Percentiles rank a stretch among this genome's conserved stretches.
These are phyloP conservation scores for Pilasporangium apinafurcum DNA, from an alignment of 352 stramenopile species.

Conservation along the genomic window DNA sequence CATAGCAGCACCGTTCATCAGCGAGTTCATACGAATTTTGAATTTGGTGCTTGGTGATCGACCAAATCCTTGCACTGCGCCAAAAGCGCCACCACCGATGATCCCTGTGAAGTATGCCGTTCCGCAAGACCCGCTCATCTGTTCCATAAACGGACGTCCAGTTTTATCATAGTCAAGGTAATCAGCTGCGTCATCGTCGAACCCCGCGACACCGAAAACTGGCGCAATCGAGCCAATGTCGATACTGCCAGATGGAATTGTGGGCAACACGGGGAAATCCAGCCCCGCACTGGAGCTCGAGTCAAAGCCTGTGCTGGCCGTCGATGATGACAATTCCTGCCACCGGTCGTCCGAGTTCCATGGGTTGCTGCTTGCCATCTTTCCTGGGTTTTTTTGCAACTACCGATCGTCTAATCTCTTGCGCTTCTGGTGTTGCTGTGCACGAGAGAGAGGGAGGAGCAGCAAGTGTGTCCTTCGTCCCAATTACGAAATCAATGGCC, in stretches of 20 bases:
- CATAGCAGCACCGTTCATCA: slow-evolving; percentile 81
- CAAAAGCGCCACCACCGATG: slow-evolving; percentile 63
- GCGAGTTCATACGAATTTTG: slow-evolving; percentile 84
- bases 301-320: slow-evolving; percentile 24
- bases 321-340: slow-evolving; percentile 52
- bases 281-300: slow-evolving; percentile 33
- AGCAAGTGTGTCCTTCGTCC: background rate
- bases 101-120: slow-evolving; percentile 84
- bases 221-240: slow-evolving; percentile 80
- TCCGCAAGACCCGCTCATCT: slow-evolving; percentile 73
- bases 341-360: slow-evolving; percentile 76
- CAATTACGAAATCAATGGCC: slow-evolving; percentile 1
- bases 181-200: slow-evolving; percentile 68
- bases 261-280: slow-evolving; percentile 67
- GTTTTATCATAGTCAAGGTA: slow-evolving; percentile 85
- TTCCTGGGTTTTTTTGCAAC: too few species aligned
- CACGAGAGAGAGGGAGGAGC: too few species aligned
- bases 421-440: background rate
- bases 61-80: slow-evolving; percentile 57
- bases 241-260: slow-evolving; percentile 70
- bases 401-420: too few species aligned
- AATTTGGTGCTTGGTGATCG: slow-evolving; percentile 81
- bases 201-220: slow-evolving; percentile 77
- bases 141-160: slow-evolving; percentile 80
- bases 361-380: slow-evolving; percentile 32